Base-by-base conservation (phyloP, 1,284 basidiomycete genomes). In the Puccinia hordei region DNA sequence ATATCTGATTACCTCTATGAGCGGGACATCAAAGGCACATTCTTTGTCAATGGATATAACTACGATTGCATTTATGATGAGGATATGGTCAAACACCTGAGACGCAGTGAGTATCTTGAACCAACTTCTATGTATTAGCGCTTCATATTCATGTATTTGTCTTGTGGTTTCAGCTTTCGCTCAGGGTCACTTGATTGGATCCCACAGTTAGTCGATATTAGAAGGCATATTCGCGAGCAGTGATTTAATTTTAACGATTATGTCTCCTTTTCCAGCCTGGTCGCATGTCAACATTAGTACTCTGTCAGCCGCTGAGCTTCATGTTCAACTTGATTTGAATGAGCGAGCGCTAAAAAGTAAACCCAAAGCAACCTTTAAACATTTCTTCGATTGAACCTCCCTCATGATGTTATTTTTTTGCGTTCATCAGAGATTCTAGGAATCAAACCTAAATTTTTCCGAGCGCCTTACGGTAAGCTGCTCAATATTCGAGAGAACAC, bases 11-110 rank as follows among this genome's bases (percentile, higher is more conserved):
- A 76, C 27, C 49, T 76, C 13, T 17, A 76, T 30, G 41, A 17
- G 5, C 41, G 44, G 15, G 27, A 65, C 3, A 51, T 65, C 10
- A 76, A 63, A 51, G 73, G 73, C 24, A 65, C 59, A 17, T 76
- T 76, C 49, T 76, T 76, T 35, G 59, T 76, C 17, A 76, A 76
- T 65, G 73, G 73, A 24, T 46, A 65, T 35, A 76, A 76, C 65
- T 76, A 59, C 27, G n/a, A 13, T 22, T 76, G 73, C 44, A 65
- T 76, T 22, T 76, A 76, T 65, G 59, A 76, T 30, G 55, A 74
- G 33, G 19, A 74, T 22, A 33, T 74, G 1, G 72, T 74, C 22
- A 19, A 44, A 38, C 51, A 61, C 13, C 72, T 74, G 3, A 57
- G 49, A 55, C 72, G 44, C 35, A 74, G 72, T 74, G 53, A 51